Evolutionary conservation across 2,329 filamentous ascomycete species (phyloP).

Genomic region (Hymenoscyphus scutula): DNA sequence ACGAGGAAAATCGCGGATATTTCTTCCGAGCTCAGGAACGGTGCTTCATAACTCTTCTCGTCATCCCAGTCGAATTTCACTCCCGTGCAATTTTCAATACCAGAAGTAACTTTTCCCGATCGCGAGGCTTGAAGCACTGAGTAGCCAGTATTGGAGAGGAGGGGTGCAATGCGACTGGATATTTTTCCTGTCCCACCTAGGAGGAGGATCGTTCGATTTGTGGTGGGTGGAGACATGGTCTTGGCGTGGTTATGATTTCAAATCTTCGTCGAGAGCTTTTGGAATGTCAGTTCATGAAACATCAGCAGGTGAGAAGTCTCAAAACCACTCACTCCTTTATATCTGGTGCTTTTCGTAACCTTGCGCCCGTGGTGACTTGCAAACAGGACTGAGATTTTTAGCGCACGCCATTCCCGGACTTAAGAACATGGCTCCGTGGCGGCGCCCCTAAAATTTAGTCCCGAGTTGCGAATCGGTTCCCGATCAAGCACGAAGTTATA

Average conservation of each 20-base stretch:
- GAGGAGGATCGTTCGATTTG: constrained; percentile 39
- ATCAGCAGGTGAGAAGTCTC: not conserved
- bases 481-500: too few species aligned
- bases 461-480: not conserved
- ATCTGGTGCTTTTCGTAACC: too few species aligned
- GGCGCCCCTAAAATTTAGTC: not conserved
- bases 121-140: constrained; percentile 42
- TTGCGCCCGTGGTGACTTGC: too few species aligned
- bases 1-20: constrained; percentile 45
- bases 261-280: not conserved
- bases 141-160: constrained; percentile 35
- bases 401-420: not conserved
- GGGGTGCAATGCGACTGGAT: constrained; percentile 39
- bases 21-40: constrained; percentile 32
- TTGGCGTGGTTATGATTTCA: not conserved
- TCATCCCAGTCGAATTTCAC: constrained; percentile 47
- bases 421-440: not conserved
- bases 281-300: not conserved
- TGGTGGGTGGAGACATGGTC: constrained; percentile 9
- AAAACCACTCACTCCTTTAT: not conserved
- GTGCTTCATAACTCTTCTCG: constrained; percentile 39
- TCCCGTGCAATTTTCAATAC: constrained; percentile 22
- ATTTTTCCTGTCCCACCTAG: constrained; percentile 47
- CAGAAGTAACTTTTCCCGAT: constrained; percentile 32
- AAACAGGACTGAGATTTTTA: not conserved